Percentiles rank a stretch among this genome's conserved stretches.
Conservation (phyloP, 371 early-diverging fungal genomes). For the Actinomortierella ambigua region DNA sequence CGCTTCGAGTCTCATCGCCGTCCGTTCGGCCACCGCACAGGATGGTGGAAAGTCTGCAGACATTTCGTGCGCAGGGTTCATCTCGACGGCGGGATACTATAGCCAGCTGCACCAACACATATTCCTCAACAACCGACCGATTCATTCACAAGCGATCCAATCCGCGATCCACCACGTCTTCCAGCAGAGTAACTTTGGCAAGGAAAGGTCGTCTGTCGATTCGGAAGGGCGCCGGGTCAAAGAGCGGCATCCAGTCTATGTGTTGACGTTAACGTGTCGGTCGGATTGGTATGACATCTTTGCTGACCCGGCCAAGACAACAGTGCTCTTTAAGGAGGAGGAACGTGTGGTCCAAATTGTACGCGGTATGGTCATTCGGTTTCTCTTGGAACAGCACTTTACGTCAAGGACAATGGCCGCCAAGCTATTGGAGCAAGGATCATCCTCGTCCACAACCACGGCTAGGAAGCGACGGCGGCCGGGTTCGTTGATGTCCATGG, state of each 20-base stretch:
- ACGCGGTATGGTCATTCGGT: slow-evolving; percentile 12
- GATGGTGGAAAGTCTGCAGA: slow-evolving; percentile 5
- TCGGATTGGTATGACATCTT: slow-evolving; percentile 52
- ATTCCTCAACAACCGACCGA: slow-evolving; percentile 59
- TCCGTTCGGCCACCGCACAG: not conserved
- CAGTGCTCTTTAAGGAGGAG: slow-evolving; percentile 49
- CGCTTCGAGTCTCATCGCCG: slow-evolving; percentile 11
- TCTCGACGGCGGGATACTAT: slow-evolving; percentile 23
- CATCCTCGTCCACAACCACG: slow-evolving; percentile 1
- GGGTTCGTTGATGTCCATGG: no score
- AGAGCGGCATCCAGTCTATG: slow-evolving; percentile 58
- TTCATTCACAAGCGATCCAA: slow-evolving; percentile 49
- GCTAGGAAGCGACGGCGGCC: slow-evolving; percentile 17
- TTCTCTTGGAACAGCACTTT: slow-evolving; percentile 27
- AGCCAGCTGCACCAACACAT: slow-evolving; percentile 52
- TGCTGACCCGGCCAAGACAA: slow-evolving; percentile 51
- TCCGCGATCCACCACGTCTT: slow-evolving; percentile 49
- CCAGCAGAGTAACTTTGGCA: slow-evolving; percentile 44
- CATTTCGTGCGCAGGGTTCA: slow-evolving; percentile 19
- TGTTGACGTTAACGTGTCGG: slow-evolving; percentile 53
- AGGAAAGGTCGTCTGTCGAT: slow-evolving; percentile 17
- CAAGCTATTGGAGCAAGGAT: not conserved
- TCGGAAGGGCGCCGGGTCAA: slow-evolving; percentile 20
- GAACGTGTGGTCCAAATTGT: slow-evolving; percentile 15
- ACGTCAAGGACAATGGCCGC: slow-evolving; percentile 22